Evolutionary conservation across 2,329 filamentous ascomycete species (phyloP).

Genomic region (Trichoderma atrobrunneum): DNA sequence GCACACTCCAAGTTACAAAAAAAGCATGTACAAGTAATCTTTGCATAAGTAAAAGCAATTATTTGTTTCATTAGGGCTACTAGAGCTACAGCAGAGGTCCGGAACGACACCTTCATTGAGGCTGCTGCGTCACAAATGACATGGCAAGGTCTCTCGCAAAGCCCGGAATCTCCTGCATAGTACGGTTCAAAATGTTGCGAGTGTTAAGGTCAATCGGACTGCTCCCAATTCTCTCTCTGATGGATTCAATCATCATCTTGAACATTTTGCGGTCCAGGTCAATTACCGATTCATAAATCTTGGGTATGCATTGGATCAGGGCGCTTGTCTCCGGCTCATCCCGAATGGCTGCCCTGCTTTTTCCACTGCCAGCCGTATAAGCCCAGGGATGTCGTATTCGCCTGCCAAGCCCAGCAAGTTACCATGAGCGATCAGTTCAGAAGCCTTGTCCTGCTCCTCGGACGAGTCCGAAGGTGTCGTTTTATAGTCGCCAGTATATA

Average conservation of each 20-base stretch:
- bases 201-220: background rate
- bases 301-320: background rate
- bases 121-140: background rate
- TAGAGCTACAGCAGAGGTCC: background rate
- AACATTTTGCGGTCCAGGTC: too few species aligned
- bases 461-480: accelerated
- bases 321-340: background rate
- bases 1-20: background rate
- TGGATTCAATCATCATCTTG: background rate
- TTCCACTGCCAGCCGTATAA: background rate
- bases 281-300: background rate
- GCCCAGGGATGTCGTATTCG: background rate
- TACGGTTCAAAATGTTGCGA: accelerated
- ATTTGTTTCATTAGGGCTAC: background rate
- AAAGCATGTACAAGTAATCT: background rate
- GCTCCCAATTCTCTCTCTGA: background rate
- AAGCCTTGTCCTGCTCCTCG: background rate
- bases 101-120: background rate
- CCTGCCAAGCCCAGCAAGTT: background rate
- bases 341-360: background rate
- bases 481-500: background rate
- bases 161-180: background rate
- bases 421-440: background rate
- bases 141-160: background rate
- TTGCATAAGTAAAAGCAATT: background rate